Base-by-base conservation (phyloP, 2,329 filamentous ascomycete species). In the Aureobasidium lini region DNA sequence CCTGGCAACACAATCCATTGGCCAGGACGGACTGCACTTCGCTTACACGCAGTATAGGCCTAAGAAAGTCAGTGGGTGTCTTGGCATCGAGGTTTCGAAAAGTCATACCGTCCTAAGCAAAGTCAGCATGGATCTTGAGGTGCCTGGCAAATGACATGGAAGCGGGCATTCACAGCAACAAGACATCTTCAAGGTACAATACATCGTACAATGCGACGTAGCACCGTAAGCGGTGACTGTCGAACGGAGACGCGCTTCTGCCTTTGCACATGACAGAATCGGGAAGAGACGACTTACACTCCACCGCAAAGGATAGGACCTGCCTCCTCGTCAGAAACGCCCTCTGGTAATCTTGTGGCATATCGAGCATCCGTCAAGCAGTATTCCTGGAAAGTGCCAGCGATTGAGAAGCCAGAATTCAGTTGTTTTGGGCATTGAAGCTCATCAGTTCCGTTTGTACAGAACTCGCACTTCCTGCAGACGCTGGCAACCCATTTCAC, bases 1-100 rank as follows among this genome's bases (percentile, higher is more conserved):
- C 73, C 73, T 9, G 70, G 65, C 43, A 74, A 60, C 1, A 73
- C 71, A 42, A 74, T 64, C 72, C 72, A 75, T 52, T 74, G 72
- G 13, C 73, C 72, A 6, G 73, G 72, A 53, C 60, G 64, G 6
- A 74, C 71, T 2, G 66, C 65, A 57, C 67, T 71, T 42, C 71
- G 63, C 57, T 70, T 70, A 60, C 66, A 69, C 18, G 69, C 69
- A 15, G 64, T 65, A 46, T 71, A 71, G 0, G 65, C 52, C 50
- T 54, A 32, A 7, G 5, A 6, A 23, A 11, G n/a, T 43, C 16
- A 43, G 28, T 32, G 23, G 2, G 10, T 10, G 13, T n/a, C 28
- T 15, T 11, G 16, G 7, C 13, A 8, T 9, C 15, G 13, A 23
- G 13, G 23, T 9, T 28, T n/a, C 13, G 15, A n/a, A 13, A 11